These are phyloP conservation scores for Colletotrichum sp. DNA, from an alignment of 2,329 filamentous ascomycete species.

Conservation along the genomic window DNA sequence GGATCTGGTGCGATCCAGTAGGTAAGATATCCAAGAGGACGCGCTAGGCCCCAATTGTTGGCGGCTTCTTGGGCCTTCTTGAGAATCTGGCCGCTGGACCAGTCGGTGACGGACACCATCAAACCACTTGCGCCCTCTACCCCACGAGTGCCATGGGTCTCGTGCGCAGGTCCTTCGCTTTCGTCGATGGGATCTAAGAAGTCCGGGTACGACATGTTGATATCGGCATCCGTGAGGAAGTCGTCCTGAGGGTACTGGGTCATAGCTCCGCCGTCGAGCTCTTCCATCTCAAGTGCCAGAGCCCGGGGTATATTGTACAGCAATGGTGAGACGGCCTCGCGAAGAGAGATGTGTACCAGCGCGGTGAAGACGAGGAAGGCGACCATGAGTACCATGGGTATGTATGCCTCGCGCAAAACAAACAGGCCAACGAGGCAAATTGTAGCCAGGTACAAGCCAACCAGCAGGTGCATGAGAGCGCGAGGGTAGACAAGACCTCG, in stretches of 20 bases:
- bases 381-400: constrained; percentile 78
- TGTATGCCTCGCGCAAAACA: constrained; percentile 68
- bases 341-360: constrained; percentile 77
- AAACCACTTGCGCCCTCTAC: constrained; percentile 44
- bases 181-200: constrained; percentile 26
- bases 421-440: constrained; percentile 87
- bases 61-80: constrained; percentile 33
- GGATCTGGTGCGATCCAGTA: constrained; percentile 30
- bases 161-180: constrained; percentile 24
- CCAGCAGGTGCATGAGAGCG: constrained; percentile 85
- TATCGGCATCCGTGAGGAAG: constrained; percentile 9
- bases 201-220: constrained; percentile 5
- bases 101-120: constrained; percentile 33
- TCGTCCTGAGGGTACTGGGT: neutral
- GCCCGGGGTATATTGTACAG: constrained; percentile 81
- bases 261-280: constrained; percentile 30
- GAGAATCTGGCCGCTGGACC: constrained; percentile 41
- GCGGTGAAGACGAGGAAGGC: constrained; percentile 76
- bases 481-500: constrained; percentile 87
- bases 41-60: constrained; percentile 30
- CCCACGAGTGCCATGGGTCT: constrained; percentile 32
- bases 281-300: constrained; percentile 59
- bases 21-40: constrained; percentile 30
- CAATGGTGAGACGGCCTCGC: constrained; percentile 75
- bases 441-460: constrained; percentile 83